These are phyloP conservation scores for Alternaria consortialis DNA, from an alignment of 2,329 filamentous ascomycete genomes.

Conservation along the genomic window DNA sequence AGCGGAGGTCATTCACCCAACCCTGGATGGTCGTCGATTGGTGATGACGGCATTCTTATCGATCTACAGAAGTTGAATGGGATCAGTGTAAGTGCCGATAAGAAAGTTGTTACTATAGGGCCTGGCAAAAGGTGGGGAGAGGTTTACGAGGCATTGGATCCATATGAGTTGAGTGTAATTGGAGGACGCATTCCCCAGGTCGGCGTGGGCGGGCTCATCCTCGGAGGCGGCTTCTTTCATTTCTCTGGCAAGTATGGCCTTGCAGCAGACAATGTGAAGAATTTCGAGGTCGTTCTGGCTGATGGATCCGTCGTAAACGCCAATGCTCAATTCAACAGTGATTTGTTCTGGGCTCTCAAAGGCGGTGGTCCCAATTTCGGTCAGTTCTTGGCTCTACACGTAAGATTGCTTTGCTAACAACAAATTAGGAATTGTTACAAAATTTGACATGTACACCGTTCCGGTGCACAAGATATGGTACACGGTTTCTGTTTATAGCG, in stretches of 20 bases:
- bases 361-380: neutral
- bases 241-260: conserved; percentile 6
- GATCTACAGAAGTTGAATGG: neutral
- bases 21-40: neutral
- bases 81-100: neutral
- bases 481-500: neutral
- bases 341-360: neutral
- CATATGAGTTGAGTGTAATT: neutral
- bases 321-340: neutral
- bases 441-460: neutral
- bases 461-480: neutral
- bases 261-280: conserved; percentile 5
- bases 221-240: conserved; percentile 5
- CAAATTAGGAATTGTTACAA: neutral
- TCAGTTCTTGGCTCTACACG: neutral
- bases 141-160: neutral
- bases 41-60: neutral
- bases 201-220: neutral
- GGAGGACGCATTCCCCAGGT: neutral
- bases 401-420: neutral
- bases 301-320: conserved; percentile 10
- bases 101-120: neutral
- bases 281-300: conserved; percentile 12
- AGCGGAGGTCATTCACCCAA: neutral
- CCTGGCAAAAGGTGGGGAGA: neutral